These are phyloP conservation scores for Fusarium bulbicola DNA, from an alignment of 2,329 filamentous ascomycete genomes.

Conservation along the genomic window DNA sequence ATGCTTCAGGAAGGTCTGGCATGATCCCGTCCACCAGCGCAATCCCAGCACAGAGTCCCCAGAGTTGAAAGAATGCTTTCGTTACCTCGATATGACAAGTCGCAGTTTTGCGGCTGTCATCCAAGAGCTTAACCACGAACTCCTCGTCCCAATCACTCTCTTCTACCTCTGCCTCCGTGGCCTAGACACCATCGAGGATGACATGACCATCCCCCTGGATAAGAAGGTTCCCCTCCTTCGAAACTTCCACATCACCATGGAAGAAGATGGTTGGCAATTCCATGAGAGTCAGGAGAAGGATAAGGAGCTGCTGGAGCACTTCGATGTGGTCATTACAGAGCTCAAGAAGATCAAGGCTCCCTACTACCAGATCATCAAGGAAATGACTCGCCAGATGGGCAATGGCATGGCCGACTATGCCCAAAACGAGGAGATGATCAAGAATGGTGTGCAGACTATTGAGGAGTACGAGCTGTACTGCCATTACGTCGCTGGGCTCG, in stretches of 20 bases:
- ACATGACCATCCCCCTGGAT: slow-evolving; percentile 86
- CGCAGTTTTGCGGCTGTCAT: slow-evolving; percentile 95
- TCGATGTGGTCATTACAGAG: slow-evolving; percentile 86
- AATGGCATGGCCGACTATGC: slow-evolving; percentile 99
- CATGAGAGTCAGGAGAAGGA: slow-evolving; percentile 94
- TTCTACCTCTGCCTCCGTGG: slow-evolving; percentile 95
- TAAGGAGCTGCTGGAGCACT: slow-evolving; percentile 88
- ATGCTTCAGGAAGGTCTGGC: slow-evolving; percentile 85
- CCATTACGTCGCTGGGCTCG: slow-evolving; percentile 98
- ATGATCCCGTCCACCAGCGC: slow-evolving; percentile 89
- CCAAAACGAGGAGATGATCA: slow-evolving; percentile 81
- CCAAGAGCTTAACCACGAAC: slow-evolving; percentile 92
- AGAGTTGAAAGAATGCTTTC: slow-evolving; percentile 83
- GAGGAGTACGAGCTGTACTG: slow-evolving; percentile 96
- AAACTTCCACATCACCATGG: slow-evolving; percentile 80
- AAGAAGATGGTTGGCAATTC: slow-evolving; percentile 90
- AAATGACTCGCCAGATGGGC: slow-evolving; percentile 94
- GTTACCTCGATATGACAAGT: slow-evolving; percentile 86
- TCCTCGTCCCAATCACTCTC: slow-evolving; percentile 85
- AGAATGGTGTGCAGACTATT: slow-evolving; percentile 81
- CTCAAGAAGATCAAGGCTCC: slow-evolving; percentile 86
- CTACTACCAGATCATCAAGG: slow-evolving; percentile 88
- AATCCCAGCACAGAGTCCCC: slow-evolving; percentile 78
- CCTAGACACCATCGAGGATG: slow-evolving; percentile 98
- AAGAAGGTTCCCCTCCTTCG: slow-evolving; percentile 88